Base-by-base conservation (phyloP, 2,329 filamentous ascomycete species). In the Emergomyces pasteurianus region DNA sequence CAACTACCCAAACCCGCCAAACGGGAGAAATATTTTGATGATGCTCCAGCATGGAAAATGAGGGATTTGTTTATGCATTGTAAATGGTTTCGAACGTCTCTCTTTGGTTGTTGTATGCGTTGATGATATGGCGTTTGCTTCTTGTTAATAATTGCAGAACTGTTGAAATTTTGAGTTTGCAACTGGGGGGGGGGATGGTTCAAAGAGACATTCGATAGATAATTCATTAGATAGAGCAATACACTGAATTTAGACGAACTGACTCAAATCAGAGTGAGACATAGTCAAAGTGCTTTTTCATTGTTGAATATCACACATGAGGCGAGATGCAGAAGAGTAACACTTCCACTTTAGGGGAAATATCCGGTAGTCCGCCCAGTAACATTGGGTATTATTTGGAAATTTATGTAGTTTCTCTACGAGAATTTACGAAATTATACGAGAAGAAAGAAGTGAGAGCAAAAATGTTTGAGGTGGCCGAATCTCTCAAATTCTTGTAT, bases 401-500 rank as follows among this genome's bases (percentile, higher is more conserved):
- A 0, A 36, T 34, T 23, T 23, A n/a, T 18, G 18, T 16, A 58
- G 14, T 26, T 36, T 36, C 8, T 58, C 56, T 60, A 58, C 34
- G 40, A 42, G 23, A 42, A 23, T 31, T 31, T 34, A 57, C 54
- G 54, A 57, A 12, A 9, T 18, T 38, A 54, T 57, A 14, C 8
- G 18, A 46, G 14, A 34, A 7, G 4, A 31, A 9, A 57, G 4
- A 23, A 55, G 0, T 12, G n/a, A 59, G 26, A 23, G 23, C 40
- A 42, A 36, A 46, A 23, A 23, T 59, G 54, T 55, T 43, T 74
- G 75, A 77, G 75, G 74, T 72, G 75, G 75, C 75, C 75, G 67
- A 72, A 72, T 75, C 68, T 75, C 70, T 75, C 70, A 73, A 72
- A 75, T 74, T 68, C 68, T 71, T 67, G 66, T 66, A 61, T 63